Evolutionary conservation across 2,329 filamentous ascomycete species (phyloP).

Genomic region (Calonectria multiphialidica): DNA sequence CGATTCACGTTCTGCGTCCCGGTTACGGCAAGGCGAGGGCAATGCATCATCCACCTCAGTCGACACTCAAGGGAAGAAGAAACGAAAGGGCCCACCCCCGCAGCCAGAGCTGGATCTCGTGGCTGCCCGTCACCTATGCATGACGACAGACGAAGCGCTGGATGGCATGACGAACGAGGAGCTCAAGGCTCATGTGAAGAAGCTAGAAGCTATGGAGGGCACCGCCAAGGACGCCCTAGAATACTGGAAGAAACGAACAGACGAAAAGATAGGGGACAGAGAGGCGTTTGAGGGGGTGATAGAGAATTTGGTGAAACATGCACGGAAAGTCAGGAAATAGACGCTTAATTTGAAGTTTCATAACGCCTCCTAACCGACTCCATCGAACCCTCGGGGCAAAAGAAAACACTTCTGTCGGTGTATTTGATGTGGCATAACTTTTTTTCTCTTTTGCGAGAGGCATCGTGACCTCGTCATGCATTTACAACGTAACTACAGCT

Average conservation of each 20-base stretch:
- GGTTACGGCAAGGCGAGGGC: conserved; percentile 59
- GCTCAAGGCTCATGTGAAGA: conserved; percentile 77
- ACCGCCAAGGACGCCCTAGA: conserved; percentile 82
- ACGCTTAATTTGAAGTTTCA: conserved; percentile 26
- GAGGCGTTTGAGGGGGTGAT: conserved; percentile 97
- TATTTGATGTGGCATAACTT: conserved; percentile 34
- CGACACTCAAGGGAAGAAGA: conserved; percentile 68
- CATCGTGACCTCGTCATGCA: conserved; percentile 39
- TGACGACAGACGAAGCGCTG: conserved; percentile 86
- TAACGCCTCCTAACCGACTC: background rate
- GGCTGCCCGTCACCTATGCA: conserved; percentile 81
- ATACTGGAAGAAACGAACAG: conserved; percentile 88
- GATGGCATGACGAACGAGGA: conserved; percentile 83
- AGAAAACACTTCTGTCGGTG: conserved; percentile 37
- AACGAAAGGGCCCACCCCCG: conserved; percentile 70
- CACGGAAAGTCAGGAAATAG: conserved; percentile 84
- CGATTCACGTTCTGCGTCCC: conserved; percentile 63
- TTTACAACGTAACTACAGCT: conserved; percentile 41
- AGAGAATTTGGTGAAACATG: conserved; percentile 94
- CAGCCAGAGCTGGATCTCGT: conserved; percentile 84
- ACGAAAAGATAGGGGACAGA: conserved; percentile 89
- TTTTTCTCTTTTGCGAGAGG: conserved; percentile 35
- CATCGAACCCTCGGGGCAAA: background rate
- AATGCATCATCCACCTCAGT: conserved; percentile 71
- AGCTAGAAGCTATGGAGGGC: conserved; percentile 76